phyloP scores from a whole-genome alignment of 2,329 filamentous ascomycete genomes.

The Epichloe uncinata region DNA sequence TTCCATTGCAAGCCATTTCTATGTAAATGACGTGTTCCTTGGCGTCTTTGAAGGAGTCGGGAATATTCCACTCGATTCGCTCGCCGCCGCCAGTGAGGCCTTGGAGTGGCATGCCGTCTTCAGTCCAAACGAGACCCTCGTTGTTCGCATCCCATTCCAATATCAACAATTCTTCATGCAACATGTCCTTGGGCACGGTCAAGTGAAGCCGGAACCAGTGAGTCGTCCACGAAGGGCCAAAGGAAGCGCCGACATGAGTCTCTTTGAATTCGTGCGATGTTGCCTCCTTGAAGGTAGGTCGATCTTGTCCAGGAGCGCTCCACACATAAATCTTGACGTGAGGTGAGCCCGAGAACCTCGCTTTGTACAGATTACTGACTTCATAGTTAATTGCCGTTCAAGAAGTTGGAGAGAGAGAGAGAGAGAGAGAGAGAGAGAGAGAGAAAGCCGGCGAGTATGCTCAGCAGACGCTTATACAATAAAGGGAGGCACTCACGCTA shows the following conservation, averaged over 20 bases:
- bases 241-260: slow-evolving; percentile 62
- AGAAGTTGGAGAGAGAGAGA: neutral
- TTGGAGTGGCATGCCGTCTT: slow-evolving; percentile 80
- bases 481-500: slow-evolving; percentile 38
- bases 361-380: slow-evolving; percentile 25
- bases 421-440: neutral
- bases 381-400: neutral
- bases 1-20: slow-evolving; percentile 96
- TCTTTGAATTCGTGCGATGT: slow-evolving; percentile 59
- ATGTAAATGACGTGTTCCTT: slow-evolving; percentile 85
- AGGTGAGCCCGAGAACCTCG: slow-evolving; percentile 46
- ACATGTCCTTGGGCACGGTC: slow-evolving; percentile 60
- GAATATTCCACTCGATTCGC: slow-evolving; percentile 81
- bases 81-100: slow-evolving; percentile 85
- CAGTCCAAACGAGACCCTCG: slow-evolving; percentile 87
- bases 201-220: slow-evolving; percentile 90
- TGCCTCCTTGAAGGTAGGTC: slow-evolving; percentile 80
- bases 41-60: slow-evolving; percentile 67
- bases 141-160: slow-evolving; percentile 93
- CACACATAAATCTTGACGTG: slow-evolving; percentile 79
- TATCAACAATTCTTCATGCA: slow-evolving; percentile 70
- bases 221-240: slow-evolving; percentile 93
- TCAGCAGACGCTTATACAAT: neutral
- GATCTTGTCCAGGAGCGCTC: slow-evolving; percentile 63
- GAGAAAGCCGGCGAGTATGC: neutral